Percentiles rank a stretch among this genome's conserved stretches.
Evolutionary conservation across 2,329 filamentous ascomycete genomes (phyloP).

Genomic region (Podosphaera xanthii): DNA sequence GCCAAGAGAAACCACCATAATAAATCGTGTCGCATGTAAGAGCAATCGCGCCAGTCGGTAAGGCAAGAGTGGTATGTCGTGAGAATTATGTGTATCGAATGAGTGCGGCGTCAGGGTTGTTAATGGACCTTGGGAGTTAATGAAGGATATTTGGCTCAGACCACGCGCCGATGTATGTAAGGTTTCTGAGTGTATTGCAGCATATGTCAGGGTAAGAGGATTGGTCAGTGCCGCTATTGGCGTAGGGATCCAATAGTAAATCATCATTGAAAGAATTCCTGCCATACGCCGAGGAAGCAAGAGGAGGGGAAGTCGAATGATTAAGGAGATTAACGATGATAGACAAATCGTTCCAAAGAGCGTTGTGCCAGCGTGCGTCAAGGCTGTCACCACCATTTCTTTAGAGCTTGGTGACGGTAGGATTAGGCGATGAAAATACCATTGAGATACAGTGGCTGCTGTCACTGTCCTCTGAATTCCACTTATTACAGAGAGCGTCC

Average conservation of each 20-base stretch:
- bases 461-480: slow-evolving; percentile 80
- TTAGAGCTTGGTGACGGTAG: slow-evolving; percentile 54
- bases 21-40: slow-evolving; percentile 70
- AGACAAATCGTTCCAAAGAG: slow-evolving; percentile 85
- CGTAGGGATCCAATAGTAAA: slow-evolving; percentile 63
- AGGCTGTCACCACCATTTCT: slow-evolving; percentile 62
- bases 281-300: slow-evolving; percentile 51
- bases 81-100: slow-evolving; percentile 22
- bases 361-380: slow-evolving; percentile 60
- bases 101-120: slow-evolving; percentile 41
- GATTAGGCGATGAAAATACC: slow-evolving; percentile 91
- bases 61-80: slow-evolving; percentile 40
- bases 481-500: slow-evolving; percentile 72
- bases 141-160: slow-evolving; percentile 60
- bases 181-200: slow-evolving; percentile 76
- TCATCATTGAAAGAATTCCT: slow-evolving; percentile 41
- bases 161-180: slow-evolving; percentile 57
- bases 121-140: slow-evolving; percentile 49
- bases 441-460: slow-evolving; percentile 87
- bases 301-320: slow-evolving; percentile 66
- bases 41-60: slow-evolving; percentile 83
- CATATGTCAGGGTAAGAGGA: slow-evolving; percentile 76
- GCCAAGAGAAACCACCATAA: slow-evolving; percentile 74
- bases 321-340: slow-evolving; percentile 57
- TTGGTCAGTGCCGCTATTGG: slow-evolving; percentile 74